phyloP scores from a whole-genome alignment of 2,329 filamentous ascomycete genomes.

The Akanthomyces uredinophilus region DNA sequence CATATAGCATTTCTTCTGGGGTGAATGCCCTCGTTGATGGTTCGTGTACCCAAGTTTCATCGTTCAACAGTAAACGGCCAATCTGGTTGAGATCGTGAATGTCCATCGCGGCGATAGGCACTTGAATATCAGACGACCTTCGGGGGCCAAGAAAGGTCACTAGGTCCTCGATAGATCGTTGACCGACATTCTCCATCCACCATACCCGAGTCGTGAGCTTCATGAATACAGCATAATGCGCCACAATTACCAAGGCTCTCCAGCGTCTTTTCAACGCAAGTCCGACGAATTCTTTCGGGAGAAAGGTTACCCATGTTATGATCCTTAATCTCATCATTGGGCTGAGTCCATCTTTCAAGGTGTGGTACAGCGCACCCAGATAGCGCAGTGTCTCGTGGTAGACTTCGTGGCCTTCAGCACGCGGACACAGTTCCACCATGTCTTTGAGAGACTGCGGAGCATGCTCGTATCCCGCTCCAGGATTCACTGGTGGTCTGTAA shows the following conservation, averaged over 20 bases:
- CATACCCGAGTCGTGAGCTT: conserved; percentile 40
- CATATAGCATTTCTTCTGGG: background rate
- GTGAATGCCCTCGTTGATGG: background rate
- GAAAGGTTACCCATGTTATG: conserved; percentile 49
- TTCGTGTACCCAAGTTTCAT: background rate
- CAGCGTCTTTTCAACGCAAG: conserved; percentile 38
- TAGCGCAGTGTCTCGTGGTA: conserved; percentile 45
- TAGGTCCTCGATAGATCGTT: conserved; percentile 43
- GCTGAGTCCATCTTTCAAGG: conserved; percentile 41
- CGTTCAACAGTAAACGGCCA: background rate
- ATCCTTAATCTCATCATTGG: conserved; percentile 43
- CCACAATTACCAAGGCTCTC: conserved; percentile 46
- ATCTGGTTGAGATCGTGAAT: conserved; percentile 22
- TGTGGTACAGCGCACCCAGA: conserved; percentile 47
- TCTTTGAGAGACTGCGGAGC: background rate
- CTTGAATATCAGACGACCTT: conserved; percentile 38
- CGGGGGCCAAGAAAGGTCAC: conserved; percentile 30
- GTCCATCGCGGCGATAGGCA: conserved; percentile 35
- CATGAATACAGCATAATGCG: conserved; percentile 47
- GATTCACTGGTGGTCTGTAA: conserved; percentile 5
- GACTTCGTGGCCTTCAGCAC: conserved; percentile 27
- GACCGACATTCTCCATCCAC: conserved; percentile 46
- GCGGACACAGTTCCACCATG: conserved; percentile 25
- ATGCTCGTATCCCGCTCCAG: background rate
- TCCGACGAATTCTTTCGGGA: conserved; percentile 40